phyloP scores from a whole-genome alignment of 2,329 filamentous ascomycete genomes.

The Dryadomyces quercivorus region DNA sequence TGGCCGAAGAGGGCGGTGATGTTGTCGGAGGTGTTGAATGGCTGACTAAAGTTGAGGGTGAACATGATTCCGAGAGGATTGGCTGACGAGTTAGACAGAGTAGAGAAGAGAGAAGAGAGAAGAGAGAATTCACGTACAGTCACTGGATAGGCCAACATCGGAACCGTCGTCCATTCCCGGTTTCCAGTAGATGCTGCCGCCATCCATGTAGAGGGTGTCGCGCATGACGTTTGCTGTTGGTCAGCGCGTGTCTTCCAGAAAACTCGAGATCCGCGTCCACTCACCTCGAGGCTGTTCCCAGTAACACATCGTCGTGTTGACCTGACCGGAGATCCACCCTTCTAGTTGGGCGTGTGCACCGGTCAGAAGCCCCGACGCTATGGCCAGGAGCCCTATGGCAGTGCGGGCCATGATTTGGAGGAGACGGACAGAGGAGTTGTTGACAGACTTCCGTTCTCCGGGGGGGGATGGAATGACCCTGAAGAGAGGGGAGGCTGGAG shows the following conservation, averaged over 20 bases:
- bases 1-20: constrained; percentile 36
- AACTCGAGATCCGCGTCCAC: constrained; percentile 1
- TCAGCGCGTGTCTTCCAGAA: neutral
- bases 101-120: neutral
- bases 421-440: too few species aligned
- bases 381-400: neutral
- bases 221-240: constrained; percentile 40
- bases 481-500: neutral
- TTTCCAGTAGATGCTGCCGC: constrained; percentile 43
- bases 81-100: constrained; percentile 21
- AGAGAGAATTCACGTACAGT: constrained; percentile 28
- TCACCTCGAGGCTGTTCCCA: constrained; percentile 38
- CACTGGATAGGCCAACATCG: constrained; percentile 11
- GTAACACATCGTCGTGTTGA: constrained; percentile 46
- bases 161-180: constrained; percentile 34
- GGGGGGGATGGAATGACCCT: neutral
- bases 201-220: constrained; percentile 55
- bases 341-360: constrained; percentile 28
- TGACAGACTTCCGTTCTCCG: too few species aligned
- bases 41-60: constrained; percentile 42
- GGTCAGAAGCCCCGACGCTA: constrained; percentile 16
- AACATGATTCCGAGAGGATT: constrained; percentile 42
- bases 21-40: constrained; percentile 43
- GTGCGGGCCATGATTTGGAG: neutral
- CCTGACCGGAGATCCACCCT: constrained; percentile 37